Evolutionary conservation across 805 yeast genomes (phyloP), one percentile per base, ranked within the genome.

Genomic region (Candida krabiensis): DNA sequence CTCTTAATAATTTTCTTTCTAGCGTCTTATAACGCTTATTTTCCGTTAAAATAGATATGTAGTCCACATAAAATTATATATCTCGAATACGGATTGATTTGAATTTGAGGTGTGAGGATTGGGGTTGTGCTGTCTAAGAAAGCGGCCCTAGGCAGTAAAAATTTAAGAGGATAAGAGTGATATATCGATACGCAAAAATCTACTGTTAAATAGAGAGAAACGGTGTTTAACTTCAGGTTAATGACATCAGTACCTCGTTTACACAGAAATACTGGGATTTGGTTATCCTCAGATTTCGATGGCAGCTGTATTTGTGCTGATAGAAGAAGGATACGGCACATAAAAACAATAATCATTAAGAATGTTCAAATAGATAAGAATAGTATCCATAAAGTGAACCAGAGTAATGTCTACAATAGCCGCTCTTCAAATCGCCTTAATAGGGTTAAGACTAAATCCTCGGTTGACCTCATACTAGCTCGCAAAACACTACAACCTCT

Each of bases 261-360:
- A 28, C 44, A 44, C 19, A 39, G 44, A 9, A 8, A 30, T 5
- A 22, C 26, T 13, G 35, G 35, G 17, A 30, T 15, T 26, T 8
- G 19, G 13, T 5, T 33, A n/a, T 37, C 31, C 8, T 19, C 17
- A 7, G 31, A 25, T 9, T 12, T 30, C 4, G 46, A 43, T 13
- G 23, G 40, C 18, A 32, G 30, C 12, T 19, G 43, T 0, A 30
- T 55, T 1, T 37, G 45, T 5, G 43, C 50, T 4, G 31, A 42
- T 19, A 46, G 49, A 14, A 40, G 55, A 17, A 53, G 49, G 30
- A 27, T 59, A 28, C 56, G 63, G 16, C 64, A 60, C 33, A 34
- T 60, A 14, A 47, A 40, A 30, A 38, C 57, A 7, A 33, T 53
- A 8, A 17, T 38, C 19, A 40, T 53, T 5, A 37, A 37, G 16